Percentiles rank a stretch among this genome's conserved stretches.
Conservation (phyloP, 495 filamentous ascomycete species). For the Diplogelasinospora grovesii region DNA sequence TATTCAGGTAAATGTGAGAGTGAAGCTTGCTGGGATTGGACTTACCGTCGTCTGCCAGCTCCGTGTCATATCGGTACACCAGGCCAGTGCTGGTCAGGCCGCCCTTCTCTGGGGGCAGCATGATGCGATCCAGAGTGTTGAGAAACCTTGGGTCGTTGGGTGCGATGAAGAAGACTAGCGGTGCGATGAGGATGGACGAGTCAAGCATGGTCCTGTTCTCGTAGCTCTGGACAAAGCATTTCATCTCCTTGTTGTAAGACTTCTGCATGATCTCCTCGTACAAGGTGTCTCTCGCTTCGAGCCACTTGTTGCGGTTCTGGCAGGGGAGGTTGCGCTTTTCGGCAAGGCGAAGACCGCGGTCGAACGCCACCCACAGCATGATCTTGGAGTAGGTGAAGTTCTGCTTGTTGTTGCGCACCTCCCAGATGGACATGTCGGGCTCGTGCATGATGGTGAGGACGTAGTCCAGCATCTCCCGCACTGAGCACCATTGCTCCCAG, state of each 20-base stretch:
- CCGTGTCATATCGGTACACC: constrained; percentile 64
- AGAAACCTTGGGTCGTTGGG: constrained; percentile 67
- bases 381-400: constrained; percentile 69
- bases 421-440: constrained; percentile 69
- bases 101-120: constrained; percentile 61
- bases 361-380: constrained; percentile 71
- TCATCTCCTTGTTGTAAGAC: constrained; percentile 56
- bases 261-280: constrained; percentile 70
- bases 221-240: constrained; percentile 65
- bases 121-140: constrained; percentile 60
- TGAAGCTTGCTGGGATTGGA: too few species aligned
- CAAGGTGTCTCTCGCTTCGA: constrained; percentile 52
- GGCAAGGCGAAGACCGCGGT: constrained; percentile 61
- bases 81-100: constrained; percentile 63
- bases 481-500: constrained; percentile 56
- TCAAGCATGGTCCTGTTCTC: constrained; percentile 61
- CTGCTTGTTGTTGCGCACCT: constrained; percentile 64
- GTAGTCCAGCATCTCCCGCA: constrained; percentile 36
- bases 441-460: constrained; percentile 48
- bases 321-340: constrained; percentile 66
- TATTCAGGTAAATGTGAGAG: too few species aligned
- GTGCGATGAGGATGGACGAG: constrained; percentile 64
- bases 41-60: constrained; percentile 59
- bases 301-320: constrained; percentile 57
- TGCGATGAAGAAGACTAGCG: constrained; percentile 67